Percentiles rank a stretch among this genome's conserved stretches.
phyloP scores from a whole-genome alignment of 2,329 filamentous ascomycete genomes.

The Botrytis elliptica region DNA sequence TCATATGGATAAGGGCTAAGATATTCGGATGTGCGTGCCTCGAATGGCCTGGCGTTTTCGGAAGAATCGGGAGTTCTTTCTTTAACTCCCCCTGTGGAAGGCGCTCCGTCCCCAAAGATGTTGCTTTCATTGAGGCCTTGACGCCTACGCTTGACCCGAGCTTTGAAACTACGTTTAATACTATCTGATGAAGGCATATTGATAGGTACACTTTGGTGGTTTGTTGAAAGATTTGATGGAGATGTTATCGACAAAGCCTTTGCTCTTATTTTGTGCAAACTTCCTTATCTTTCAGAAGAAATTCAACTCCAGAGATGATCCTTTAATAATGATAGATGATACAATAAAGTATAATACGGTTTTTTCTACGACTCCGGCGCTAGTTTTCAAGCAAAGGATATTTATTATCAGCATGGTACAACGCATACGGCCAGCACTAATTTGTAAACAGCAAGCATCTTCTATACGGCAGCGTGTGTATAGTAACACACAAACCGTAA shows the following conservation, averaged over 20 bases:
- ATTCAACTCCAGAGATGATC: background rate
- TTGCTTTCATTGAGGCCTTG: background rate
- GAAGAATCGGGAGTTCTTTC: fast-evolving
- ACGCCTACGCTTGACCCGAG: background rate
- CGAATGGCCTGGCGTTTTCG: background rate
- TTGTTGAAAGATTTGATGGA: background rate
- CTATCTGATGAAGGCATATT: background rate
- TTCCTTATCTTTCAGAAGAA: background rate
- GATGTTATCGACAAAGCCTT: background rate
- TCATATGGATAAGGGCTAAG: too few species aligned
- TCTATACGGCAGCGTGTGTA: background rate
- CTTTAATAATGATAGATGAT: background rate
- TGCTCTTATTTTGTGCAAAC: background rate
- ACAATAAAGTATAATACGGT: background rate
- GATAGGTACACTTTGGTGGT: background rate
- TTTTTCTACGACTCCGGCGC: too few species aligned
- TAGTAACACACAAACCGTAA: too few species aligned
- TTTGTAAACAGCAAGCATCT: background rate
- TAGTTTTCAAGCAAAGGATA: too few species aligned
- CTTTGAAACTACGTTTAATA: background rate
- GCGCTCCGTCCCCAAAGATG: too few species aligned
- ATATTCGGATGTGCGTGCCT: background rate
- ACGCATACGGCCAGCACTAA: background rate
- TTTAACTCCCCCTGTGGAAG: background rate
- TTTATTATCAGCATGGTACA: background rate